phyloP scores from a whole-genome alignment of 805 yeast genomes.

The Candida dendrica region DNA sequence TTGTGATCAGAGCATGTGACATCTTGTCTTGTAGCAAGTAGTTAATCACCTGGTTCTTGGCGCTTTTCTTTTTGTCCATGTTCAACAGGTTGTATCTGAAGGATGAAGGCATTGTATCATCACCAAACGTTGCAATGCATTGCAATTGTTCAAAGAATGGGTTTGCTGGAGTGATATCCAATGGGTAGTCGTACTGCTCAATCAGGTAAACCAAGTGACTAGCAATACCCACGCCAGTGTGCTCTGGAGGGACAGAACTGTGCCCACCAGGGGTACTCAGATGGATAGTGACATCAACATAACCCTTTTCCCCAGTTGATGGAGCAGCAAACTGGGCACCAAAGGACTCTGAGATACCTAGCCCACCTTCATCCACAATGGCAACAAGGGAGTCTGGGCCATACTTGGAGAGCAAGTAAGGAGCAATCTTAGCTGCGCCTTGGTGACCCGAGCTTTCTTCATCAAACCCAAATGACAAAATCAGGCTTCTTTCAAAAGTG shows the following conservation, averaged over 20 bases:
- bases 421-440: conserved; percentile 40
- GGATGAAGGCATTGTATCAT: conserved; percentile 16
- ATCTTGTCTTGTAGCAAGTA: conserved; percentile 8
- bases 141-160: conserved; percentile 53
- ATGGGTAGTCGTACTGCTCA: conserved; percentile 44
- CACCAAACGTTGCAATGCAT: conserved; percentile 48
- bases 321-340: conserved; percentile 42
- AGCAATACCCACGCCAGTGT: conserved; percentile 70
- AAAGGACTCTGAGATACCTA: conserved; percentile 22
- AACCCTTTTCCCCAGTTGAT: conserved; percentile 58
- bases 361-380: conserved; percentile 65
- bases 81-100: conserved; percentile 26
- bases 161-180: conserved; percentile 43
- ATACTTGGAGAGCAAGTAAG: conserved; percentile 40
- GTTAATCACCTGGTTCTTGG: conserved; percentile 30
- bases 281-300: conserved; percentile 42
- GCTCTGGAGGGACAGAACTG: conserved; percentile 72
- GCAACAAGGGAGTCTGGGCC: conserved; percentile 57
- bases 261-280: conserved; percentile 70
- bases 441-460: conserved; percentile 57
- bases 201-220: conserved; percentile 49
- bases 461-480: conserved; percentile 60
- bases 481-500: conserved; percentile 42
- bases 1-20: not conserved
- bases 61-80: conserved; percentile 25